Conservation (phyloP, 2,329 filamentous ascomycete species). For the Alternaria triticina region DNA sequence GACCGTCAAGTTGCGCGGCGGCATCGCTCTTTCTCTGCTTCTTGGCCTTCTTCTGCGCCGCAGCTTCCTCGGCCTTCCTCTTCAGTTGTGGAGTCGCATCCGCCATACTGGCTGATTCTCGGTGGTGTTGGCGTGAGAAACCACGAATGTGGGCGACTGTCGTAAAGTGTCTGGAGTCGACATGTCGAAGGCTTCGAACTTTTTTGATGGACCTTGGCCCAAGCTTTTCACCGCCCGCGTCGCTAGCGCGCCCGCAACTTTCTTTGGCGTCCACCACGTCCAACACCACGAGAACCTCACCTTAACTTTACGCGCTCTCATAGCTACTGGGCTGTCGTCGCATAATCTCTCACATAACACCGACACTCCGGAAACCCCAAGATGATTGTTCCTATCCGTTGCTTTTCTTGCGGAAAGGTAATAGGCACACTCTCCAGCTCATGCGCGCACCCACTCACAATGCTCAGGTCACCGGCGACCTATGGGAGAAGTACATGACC, state of each 20-base stretch:
- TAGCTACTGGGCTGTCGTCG: neutral
- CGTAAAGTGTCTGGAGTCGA: neutral
- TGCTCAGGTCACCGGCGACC: slow-evolving; percentile 86
- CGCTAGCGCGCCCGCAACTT: slow-evolving; percentile 38
- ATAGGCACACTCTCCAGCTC: slow-evolving; percentile 21
- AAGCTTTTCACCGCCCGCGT: slow-evolving; percentile 43
- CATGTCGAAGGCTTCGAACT: slow-evolving; percentile 4
- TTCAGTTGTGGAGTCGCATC: slow-evolving; percentile 38
- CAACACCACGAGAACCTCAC: slow-evolving; percentile 14
- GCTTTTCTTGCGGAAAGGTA: slow-evolving; percentile 99
- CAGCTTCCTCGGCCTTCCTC: slow-evolving; percentile 36
- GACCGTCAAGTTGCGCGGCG: slow-evolving; percentile 12
- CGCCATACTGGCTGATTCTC: slow-evolving; percentile 26
- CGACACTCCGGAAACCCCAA: slow-evolving; percentile 46
- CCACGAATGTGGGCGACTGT: slow-evolving; percentile 2
- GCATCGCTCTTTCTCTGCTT: slow-evolving; percentile 34
- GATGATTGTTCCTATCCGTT: slow-evolving; percentile 99
- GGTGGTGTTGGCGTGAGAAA: neutral
- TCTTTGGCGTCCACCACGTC: slow-evolving; percentile 36
- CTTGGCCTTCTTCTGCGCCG: slow-evolving; percentile 38
- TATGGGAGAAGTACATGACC: slow-evolving; percentile 95
- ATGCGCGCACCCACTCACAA: slow-evolving; percentile 33
- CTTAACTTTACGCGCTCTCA: neutral
- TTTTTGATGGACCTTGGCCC: slow-evolving; percentile 35
- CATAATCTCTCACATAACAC: neutral